A percentile compares a stretch with the other conserved stretches of the same genome.
Conservation (phyloP, 2,329 filamentous ascomycete genomes). For the Neophaeococcomyces aloes region DNA sequence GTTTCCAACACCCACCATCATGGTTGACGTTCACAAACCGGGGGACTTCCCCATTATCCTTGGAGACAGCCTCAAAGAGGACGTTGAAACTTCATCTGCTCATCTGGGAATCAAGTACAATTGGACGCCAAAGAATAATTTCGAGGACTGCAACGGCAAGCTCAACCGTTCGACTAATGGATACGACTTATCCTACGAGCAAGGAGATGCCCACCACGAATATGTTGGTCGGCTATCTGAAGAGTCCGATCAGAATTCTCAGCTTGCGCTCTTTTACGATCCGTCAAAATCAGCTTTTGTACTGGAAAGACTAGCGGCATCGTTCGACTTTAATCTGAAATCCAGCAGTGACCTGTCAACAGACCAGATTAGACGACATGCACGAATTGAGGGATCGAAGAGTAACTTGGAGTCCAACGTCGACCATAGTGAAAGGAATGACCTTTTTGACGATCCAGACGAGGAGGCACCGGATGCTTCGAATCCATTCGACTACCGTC, state of each 20-base stretch:
- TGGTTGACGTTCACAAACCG: constrained; percentile 18
- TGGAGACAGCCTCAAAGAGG: constrained; percentile 31
- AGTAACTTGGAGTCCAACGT: constrained; percentile 26
- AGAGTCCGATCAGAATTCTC: constrained; percentile 22
- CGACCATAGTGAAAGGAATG: constrained; percentile 22
- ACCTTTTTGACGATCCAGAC: constrained; percentile 23
- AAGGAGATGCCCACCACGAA: constrained; percentile 8
- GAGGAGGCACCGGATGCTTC: constrained; percentile 34
- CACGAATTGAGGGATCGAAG: constrained; percentile 15
- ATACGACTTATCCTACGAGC: constrained; percentile 11
- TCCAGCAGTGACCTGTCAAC: constrained; percentile 43
- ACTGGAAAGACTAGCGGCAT: constrained; percentile 69
- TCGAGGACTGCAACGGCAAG: constrained; percentile 13
- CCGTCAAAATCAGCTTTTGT: constrained; percentile 63
- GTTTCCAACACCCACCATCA: no score
- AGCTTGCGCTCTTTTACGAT: constrained; percentile 60
- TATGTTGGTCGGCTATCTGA: constrained; percentile 11
- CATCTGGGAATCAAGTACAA: constrained; percentile 37
- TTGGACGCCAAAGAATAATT: constrained; percentile 33
- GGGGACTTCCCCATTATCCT: constrained; percentile 38
- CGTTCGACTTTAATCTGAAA: constrained; percentile 77
- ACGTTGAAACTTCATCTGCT: constrained; percentile 18
- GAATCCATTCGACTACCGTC: constrained; percentile 41
- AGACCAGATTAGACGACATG: constrained; percentile 21
- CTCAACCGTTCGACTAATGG: constrained; percentile 13